Evolutionary conservation across 2,329 filamentous ascomycete species (phyloP).

Genomic region (Fusarium solani-melongenae): DNA sequence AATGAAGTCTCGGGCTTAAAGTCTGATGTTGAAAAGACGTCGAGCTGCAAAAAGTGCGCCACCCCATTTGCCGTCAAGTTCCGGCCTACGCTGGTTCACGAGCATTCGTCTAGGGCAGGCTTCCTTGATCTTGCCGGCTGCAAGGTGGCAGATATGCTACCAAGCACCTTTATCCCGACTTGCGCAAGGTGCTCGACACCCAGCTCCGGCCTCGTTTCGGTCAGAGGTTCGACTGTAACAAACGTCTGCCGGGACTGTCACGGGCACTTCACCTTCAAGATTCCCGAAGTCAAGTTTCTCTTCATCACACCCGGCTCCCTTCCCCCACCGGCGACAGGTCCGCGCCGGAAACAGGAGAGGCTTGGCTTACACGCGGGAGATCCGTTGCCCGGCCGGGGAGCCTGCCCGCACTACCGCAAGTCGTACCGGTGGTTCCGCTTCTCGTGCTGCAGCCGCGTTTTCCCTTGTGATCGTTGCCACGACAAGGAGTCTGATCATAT

Average conservation of each 20-base stretch:
- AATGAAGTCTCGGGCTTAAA: slow-evolving; percentile 77
- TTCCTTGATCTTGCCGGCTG: slow-evolving; percentile 83
- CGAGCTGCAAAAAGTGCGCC: slow-evolving; percentile 70
- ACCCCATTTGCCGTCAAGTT: slow-evolving; percentile 65
- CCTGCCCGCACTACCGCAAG: slow-evolving; percentile 68
- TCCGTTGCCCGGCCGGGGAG: slow-evolving; percentile 62
- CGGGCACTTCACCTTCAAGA: slow-evolving; percentile 80
- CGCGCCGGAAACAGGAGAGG: slow-evolving; percentile 61
- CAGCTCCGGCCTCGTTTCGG: slow-evolving; percentile 75
- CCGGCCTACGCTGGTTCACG: slow-evolving; percentile 77
- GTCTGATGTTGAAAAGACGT: slow-evolving; percentile 61
- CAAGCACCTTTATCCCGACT: slow-evolving; percentile 82
- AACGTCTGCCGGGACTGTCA: slow-evolving; percentile 86
- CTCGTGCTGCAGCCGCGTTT: slow-evolving; percentile 68
- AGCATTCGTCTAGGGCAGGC: slow-evolving; percentile 78
- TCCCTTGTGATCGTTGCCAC: slow-evolving; percentile 79
- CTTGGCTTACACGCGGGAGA: slow-evolving; percentile 68
- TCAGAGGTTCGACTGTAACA: slow-evolving; percentile 77
- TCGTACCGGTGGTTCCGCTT: slow-evolving; percentile 74
- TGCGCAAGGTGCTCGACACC: slow-evolving; percentile 80
- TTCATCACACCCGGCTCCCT: slow-evolving; percentile 70
- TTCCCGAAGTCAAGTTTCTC: slow-evolving; percentile 83
- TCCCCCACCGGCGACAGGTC: slow-evolving; percentile 52
- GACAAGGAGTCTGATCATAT: slow-evolving; percentile 76
- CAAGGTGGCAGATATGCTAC: slow-evolving; percentile 79